phyloP scores from a whole-genome alignment of 2,329 filamentous ascomycete genomes.

The Grosmannia serpens region DNA sequence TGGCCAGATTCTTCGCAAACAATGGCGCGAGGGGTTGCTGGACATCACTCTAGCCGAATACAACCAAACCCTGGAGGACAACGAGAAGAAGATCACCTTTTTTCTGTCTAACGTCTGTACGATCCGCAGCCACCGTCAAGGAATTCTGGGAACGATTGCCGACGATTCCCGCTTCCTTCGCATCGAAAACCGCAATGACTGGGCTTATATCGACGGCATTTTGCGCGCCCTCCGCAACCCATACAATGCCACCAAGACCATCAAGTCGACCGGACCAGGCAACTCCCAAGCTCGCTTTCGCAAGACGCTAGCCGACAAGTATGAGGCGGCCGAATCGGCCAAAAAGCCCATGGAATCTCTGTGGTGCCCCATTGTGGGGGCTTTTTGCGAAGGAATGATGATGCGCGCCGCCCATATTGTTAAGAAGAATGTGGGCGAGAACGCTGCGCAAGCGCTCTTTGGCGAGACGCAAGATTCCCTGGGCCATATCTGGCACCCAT shows the following conservation, averaged over 20 bases:
- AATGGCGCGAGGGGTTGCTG: background rate
- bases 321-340: background rate
- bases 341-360: background rate
- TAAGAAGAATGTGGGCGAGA: background rate
- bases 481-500: background rate
- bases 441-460: background rate
- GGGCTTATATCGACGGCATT: background rate
- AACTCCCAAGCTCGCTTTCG: background rate
- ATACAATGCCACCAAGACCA: background rate
- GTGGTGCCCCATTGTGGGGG: background rate
- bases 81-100: background rate
- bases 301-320: background rate
- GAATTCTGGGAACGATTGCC: background rate
- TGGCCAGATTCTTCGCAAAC: background rate
- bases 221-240: background rate
- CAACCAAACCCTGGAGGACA: background rate
- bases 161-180: background rate
- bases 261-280: background rate
- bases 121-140: background rate
- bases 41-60: background rate
- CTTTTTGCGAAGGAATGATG: background rate
- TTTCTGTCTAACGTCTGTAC: background rate
- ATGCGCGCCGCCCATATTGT: background rate
- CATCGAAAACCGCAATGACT: background rate
- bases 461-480: background rate